phyloP scores from a whole-genome alignment of 352 stramenopile species.

The Peronospora belbahrii region DNA sequence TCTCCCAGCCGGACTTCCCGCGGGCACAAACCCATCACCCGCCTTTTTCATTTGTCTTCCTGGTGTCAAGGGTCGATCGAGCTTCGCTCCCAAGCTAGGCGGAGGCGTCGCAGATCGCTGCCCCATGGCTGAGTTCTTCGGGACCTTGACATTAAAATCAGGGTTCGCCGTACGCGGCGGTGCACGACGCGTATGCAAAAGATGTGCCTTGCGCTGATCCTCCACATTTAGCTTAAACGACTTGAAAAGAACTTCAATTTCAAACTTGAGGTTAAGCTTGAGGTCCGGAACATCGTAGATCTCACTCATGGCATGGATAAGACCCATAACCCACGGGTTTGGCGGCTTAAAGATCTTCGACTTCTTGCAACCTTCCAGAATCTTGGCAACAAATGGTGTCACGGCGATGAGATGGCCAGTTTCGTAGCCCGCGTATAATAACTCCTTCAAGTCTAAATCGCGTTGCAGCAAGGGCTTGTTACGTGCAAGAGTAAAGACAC shows the following conservation, averaged over 20 bases:
- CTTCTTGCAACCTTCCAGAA: conserved; percentile 96
- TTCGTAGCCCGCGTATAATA: conserved; percentile 93
- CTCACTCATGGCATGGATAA: conserved; percentile 95
- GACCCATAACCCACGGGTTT: conserved; percentile 99
- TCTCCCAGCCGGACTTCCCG: conserved; percentile 43
- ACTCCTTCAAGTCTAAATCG: conserved; percentile 97
- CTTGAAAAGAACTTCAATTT: conserved; percentile 99
- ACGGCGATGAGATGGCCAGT: conserved; percentile 97
- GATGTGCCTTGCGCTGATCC: conserved; percentile 89
- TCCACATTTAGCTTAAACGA: conserved; percentile 97
- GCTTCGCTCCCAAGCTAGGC: conserved; percentile 36
- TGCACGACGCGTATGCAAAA: conserved; percentile 85
- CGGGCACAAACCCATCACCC: conserved; percentile 41
- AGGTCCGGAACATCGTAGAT: conserved; percentile 98
- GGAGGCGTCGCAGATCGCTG: conserved; percentile 54
- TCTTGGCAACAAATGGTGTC: conserved; percentile 97
- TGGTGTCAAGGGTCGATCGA: conserved; percentile 50
- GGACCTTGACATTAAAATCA: conserved; percentile 97
- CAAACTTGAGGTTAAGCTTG: conserved; percentile 99
- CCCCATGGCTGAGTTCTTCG: conserved; percentile 34
- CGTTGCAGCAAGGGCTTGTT: conserved; percentile 97
- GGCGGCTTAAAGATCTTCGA: conserved; percentile 96
- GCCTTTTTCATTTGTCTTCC: conserved; percentile 49
- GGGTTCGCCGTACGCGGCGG: conserved; percentile 94
- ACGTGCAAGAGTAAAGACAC: conserved; percentile 95